Base-by-base conservation (phyloP, 805 yeast genomes). In the Myxozyma kluyveri region DNA sequence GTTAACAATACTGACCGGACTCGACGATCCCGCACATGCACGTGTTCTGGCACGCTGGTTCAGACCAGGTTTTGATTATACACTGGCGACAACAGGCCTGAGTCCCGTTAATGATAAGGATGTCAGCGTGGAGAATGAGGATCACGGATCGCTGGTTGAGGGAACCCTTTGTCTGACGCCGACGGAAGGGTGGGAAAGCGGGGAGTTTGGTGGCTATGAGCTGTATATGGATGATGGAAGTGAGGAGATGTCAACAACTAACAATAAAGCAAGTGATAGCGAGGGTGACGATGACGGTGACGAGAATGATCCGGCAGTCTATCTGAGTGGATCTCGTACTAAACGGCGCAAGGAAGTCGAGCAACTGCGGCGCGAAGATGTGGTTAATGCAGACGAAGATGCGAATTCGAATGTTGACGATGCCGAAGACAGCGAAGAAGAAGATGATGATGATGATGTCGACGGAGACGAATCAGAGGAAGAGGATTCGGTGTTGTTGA, bases 21-120 rank as follows among this genome's bases (percentile, higher is more conserved):
- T 88, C 49, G 51, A 23, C 5, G 68, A 77, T 2, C 81, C 85
- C 6, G 70, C 81, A 2, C 77, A 83, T 44, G 86, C 85, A 57
- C 87, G 84, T 60, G 71, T 86, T 1, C 65, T 90, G 23, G 78
- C 87, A 5, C 78, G 99, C 63, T 75, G 97, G 57, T 93, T 93
- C 72, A 80, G 99, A 62, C 99, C 96, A 1, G 99, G 98, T 2
- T 83, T 80, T 26, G 99, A 93, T 67, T 93, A 87, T 69, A 90
- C 91, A 2, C 71, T 93, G 41, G 99, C 99, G 0, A 87, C 98
- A 0, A 71, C 80, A 1, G 41, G 52, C 12, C 36, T 35, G 47
- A 71, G 45, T 72, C 72, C 21, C 47, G 49, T 52, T 18, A 42
- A 48, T 36, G 62, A 59, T 23, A 42, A 36, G 19, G 42, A 47